Percentiles rank a stretch among this genome's conserved stretches.
Conservation (phyloP, 352 stramenopile species). For the Pythium rishiriense region DNA sequence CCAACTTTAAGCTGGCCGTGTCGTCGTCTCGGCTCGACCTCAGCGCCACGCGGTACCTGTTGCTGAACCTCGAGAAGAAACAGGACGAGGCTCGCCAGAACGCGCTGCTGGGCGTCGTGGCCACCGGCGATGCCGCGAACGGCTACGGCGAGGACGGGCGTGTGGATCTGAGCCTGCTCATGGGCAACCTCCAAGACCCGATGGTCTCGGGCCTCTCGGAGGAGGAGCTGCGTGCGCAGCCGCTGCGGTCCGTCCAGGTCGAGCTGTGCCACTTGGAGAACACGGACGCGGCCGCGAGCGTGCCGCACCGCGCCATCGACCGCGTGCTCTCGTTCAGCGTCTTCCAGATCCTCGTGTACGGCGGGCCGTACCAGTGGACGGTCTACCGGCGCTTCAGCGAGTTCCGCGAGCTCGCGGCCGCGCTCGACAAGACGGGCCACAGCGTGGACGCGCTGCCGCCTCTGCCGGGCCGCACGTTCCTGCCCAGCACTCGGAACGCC, state of each 20-base stretch:
- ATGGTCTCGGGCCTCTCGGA: slow-evolving; percentile 71
- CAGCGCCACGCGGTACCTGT: slow-evolving; percentile 70
- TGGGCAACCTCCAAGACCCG: slow-evolving; percentile 82
- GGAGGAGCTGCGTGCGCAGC: slow-evolving; percentile 71
- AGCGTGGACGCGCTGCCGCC: slow-evolving; percentile 57
- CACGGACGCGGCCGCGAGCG: slow-evolving; percentile 83
- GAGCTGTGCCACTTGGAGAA: slow-evolving; percentile 87
- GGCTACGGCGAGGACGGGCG: slow-evolving; percentile 61
- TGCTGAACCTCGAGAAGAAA: slow-evolving; percentile 84
- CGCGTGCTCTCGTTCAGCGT: slow-evolving; percentile 79
- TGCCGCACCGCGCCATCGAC: slow-evolving; percentile 69
- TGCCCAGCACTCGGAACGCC: slow-evolving; percentile 64
- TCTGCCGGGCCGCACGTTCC: slow-evolving; percentile 68
- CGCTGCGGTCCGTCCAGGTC: slow-evolving; percentile 75
- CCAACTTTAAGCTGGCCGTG: slow-evolving; percentile 79
- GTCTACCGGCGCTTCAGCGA: slow-evolving; percentile 87
- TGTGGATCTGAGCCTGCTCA: slow-evolving; percentile 70
- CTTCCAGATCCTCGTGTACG: slow-evolving; percentile 83
- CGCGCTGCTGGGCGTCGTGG: slow-evolving; percentile 20
- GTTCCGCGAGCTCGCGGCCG: slow-evolving; percentile 61
- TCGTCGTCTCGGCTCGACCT: slow-evolving; percentile 75
- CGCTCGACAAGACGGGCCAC: slow-evolving; percentile 48
- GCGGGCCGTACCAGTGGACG: slow-evolving; percentile 83
- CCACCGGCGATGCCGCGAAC: slow-evolving; percentile 19
- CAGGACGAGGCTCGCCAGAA: slow-evolving; percentile 64